phyloP scores from a whole-genome alignment of 441 rosid genomes.

The Gossypium trilobum region DNA sequence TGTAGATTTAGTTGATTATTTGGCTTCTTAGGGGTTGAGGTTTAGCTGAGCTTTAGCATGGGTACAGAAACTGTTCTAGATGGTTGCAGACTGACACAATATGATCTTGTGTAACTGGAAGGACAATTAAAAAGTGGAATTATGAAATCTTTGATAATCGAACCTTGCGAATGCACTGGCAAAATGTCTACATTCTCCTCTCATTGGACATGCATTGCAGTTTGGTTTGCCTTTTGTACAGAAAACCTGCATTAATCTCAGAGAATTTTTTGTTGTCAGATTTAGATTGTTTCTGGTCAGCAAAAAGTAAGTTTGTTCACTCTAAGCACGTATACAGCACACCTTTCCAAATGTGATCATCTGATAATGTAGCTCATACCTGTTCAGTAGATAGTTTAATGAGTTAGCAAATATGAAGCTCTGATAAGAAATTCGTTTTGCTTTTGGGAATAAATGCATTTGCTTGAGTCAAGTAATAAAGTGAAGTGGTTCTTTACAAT shows the following conservation, averaged over 20 bases:
- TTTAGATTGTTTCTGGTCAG: slow-evolving; percentile 7
- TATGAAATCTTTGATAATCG: slow-evolving; percentile 14
- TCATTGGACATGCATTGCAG: slow-evolving; percentile 74
- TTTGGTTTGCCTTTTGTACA: slow-evolving; percentile 71
- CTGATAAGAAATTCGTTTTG: slow-evolving; percentile 7
- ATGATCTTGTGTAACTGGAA: background rate
- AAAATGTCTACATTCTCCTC: slow-evolving; percentile 73
- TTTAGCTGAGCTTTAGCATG: background rate
- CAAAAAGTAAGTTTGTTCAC: slow-evolving; percentile 13
- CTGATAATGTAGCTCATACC: slow-evolving; percentile 72
- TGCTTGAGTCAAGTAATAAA: slow-evolving; percentile 14
- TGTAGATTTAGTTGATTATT: background rate
- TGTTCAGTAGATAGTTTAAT: slow-evolving; percentile 21
- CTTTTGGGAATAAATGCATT: background rate
- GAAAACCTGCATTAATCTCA: slow-evolving; percentile 45
- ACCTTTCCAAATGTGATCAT: slow-evolving; percentile 82
- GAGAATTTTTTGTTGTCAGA: slow-evolving; percentile 11
- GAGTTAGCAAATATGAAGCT: slow-evolving; percentile 14
- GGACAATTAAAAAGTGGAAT: slow-evolving; percentile 1
- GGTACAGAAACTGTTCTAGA: background rate
- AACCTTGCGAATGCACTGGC: slow-evolving; percentile 80
- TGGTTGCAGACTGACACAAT: background rate
- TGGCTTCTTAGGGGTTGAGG: background rate
- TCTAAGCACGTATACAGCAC: background rate
- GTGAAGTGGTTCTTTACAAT: slow-evolving; percentile 28